These are phyloP conservation scores for Cnidoscolus chayamansa DNA, from an alignment of 441 rosid genomes.

Conservation along the genomic window DNA sequence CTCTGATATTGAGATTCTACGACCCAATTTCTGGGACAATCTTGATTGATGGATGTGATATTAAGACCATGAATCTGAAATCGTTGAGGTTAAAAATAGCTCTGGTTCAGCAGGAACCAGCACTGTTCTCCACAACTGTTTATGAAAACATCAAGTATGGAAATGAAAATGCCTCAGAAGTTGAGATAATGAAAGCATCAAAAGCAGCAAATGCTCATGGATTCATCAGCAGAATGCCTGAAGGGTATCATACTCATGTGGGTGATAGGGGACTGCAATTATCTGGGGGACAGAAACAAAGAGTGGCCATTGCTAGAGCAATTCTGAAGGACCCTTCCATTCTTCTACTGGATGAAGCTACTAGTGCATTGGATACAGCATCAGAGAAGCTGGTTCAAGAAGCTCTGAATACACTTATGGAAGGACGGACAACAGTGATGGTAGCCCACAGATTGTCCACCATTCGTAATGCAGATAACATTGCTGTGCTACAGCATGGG, in stretches of 20 bases:
- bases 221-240: slow-evolving; percentile 66
- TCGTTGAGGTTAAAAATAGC: slow-evolving; percentile 58
- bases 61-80: slow-evolving; percentile 58
- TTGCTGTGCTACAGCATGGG: slow-evolving; percentile 64
- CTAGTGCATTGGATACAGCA: slow-evolving; percentile 65
- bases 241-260: slow-evolving; percentile 65
- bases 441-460: slow-evolving; percentile 80
- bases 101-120: slow-evolving; percentile 82
- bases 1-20: slow-evolving; percentile 68
- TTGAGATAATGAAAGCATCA: slow-evolving; percentile 62
- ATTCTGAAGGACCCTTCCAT: slow-evolving; percentile 65
- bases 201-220: slow-evolving; percentile 76
- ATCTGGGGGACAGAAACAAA: slow-evolving; percentile 68
- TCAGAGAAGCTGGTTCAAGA: slow-evolving; percentile 73
- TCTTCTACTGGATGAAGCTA: slow-evolving; percentile 76
- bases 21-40: slow-evolving; percentile 53
- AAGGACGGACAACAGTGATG: slow-evolving; percentile 62
- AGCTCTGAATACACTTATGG: slow-evolving; percentile 66
- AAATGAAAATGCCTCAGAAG: slow-evolving; percentile 55
- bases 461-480: slow-evolving; percentile 45
- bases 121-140: slow-evolving; percentile 66
- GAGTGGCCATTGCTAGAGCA: slow-evolving; percentile 81
- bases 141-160: slow-evolving; percentile 77
- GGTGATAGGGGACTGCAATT: slow-evolving; percentile 71
- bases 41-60: slow-evolving; percentile 55